These are phyloP conservation scores for Nigrospora osmanthi DNA, from an alignment of 2,329 filamentous ascomycete genomes.

Conservation along the genomic window DNA sequence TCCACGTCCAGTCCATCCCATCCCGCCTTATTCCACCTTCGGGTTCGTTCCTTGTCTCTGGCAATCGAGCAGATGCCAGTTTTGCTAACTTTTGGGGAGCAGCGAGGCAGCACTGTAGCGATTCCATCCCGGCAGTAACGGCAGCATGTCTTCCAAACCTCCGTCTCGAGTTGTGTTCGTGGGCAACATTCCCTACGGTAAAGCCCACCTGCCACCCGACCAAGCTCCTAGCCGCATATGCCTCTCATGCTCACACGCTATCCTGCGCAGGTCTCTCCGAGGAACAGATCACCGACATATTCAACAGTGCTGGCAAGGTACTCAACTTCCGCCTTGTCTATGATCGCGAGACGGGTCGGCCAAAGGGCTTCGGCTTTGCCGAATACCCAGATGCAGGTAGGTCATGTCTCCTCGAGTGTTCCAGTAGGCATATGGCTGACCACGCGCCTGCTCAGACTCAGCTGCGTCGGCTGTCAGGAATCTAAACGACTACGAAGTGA, in stretches of 20 bases:
- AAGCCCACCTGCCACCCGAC: slow-evolving; percentile 8
- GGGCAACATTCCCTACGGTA: slow-evolving; percentile 79
- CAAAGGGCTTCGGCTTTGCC: slow-evolving; percentile 94
- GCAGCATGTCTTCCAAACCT: slow-evolving; percentile 64
- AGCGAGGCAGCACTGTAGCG: background rate
- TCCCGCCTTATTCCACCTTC: no score
- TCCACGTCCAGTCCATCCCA: no score
- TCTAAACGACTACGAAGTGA: slow-evolving; percentile 89
- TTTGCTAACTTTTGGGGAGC: no score
- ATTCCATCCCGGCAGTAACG: background rate
- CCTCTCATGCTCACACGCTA: slow-evolving; percentile 1
- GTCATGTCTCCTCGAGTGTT: slow-evolving; percentile 6
- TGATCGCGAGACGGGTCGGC: slow-evolving; percentile 87
- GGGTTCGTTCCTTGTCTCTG: no score
- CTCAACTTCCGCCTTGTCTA: slow-evolving; percentile 90
- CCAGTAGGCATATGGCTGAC: background rate
- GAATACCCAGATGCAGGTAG: slow-evolving; percentile 87
- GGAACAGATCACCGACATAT: slow-evolving; percentile 91
- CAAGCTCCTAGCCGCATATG: background rate
- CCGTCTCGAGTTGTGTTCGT: slow-evolving; percentile 77
- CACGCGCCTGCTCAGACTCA: slow-evolving; percentile 41
- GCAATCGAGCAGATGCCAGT: no score
- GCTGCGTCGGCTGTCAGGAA: slow-evolving; percentile 93
- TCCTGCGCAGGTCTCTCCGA: slow-evolving; percentile 72
- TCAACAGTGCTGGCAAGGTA: slow-evolving; percentile 83